Base-by-base conservation (phyloP, 441 rosid genomes). In the Adansonia rubrostipa region DNA sequence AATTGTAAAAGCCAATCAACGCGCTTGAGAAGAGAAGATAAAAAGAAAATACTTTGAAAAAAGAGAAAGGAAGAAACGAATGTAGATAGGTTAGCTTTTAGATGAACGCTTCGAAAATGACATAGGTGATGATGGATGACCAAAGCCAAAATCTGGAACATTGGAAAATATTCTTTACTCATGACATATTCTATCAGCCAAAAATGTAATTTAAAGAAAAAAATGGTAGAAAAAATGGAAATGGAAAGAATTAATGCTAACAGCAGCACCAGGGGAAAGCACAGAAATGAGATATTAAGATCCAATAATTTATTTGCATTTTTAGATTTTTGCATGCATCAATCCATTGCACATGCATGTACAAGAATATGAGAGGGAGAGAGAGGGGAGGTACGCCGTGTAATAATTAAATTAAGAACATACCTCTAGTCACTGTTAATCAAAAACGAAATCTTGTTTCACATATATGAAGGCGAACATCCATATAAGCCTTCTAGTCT, bases 21-120 rank as follows among this genome's bases (percentile, higher is more conserved):
- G 82, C 94, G 95, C 89, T 96, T 96, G 90, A 96, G 95, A 84
- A 64, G 96, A 79, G 99, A 93, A 61, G 98, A 86, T 78, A 96
- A 84, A 80, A 91, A 82, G 82, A 83, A 82, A 45, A 93, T 82
- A 87, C 87, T 93, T 98, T 96, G 98, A 82, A 83, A 91, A 68
- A 73, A 80, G 70, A 80, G 70, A 69, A 79, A 82, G 80, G 69
- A 79, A 74, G 72, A 48, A 72, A 28, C 45, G 79, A 73, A n/a
- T 63, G 45, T 28, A 72, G 58, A 48, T 76, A 73, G 48, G 66
- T 17, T 73, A 77, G 80, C 63, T 54, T 74, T 73, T 58, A 53
- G 40, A 73, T 73, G 64, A 42, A 57, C 42, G 40, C n/a, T 73
- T 20, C 40, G 15, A 36, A 9, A 42, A 57, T 19, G 40, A 19